Evolutionary conservation across 2,329 filamentous ascomycete species (phyloP).

Genomic region (Conoideocrella luteorostrata): DNA sequence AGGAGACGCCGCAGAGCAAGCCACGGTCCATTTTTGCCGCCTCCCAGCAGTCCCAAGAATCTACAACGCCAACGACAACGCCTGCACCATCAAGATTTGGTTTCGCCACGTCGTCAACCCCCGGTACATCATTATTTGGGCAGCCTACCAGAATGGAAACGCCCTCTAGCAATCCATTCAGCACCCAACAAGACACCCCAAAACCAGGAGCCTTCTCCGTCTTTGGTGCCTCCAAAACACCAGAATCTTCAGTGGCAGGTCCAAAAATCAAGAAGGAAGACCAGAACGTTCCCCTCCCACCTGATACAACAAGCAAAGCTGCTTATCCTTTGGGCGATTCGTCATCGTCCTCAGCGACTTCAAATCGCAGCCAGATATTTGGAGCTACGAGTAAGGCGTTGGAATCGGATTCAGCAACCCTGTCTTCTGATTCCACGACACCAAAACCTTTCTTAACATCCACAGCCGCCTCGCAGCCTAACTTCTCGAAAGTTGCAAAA

Average conservation of each 20-base stretch:
- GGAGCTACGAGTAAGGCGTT: slow-evolving; percentile 20
- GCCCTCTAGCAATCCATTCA: slow-evolving; percentile 22
- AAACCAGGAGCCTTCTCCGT: slow-evolving; percentile 17
- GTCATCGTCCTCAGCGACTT: slow-evolving; percentile 44
- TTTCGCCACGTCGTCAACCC: slow-evolving; percentile 28
- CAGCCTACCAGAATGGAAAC: slow-evolving; percentile 23
- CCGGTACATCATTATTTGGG: slow-evolving; percentile 27
- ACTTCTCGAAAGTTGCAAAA: slow-evolving; percentile 4
- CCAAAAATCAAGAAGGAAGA: slow-evolving; percentile 32
- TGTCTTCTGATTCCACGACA: slow-evolving; percentile 30
- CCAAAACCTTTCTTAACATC: slow-evolving; percentile 14
- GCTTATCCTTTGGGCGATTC: slow-evolving; percentile 43
- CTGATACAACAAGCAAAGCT: slow-evolving; percentile 49
- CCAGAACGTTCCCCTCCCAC: slow-evolving; percentile 41
- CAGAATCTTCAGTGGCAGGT: slow-evolving; percentile 5
- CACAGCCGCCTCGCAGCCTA: slow-evolving; percentile 10
- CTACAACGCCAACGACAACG: slow-evolving; percentile 46
- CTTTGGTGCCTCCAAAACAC: slow-evolving; percentile 17
- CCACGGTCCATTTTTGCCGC: slow-evolving; percentile 26
- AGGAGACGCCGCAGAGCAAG: slow-evolving; percentile 31
- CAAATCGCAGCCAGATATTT: slow-evolving; percentile 27
- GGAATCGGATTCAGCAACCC: slow-evolving; percentile 32
- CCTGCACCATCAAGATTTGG: slow-evolving; percentile 43
- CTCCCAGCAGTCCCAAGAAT: slow-evolving; percentile 22
- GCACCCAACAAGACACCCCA: slow-evolving; percentile 20